These are phyloP conservation scores for Straminergon stramineum DNA, from an alignment of 225 moss, liverwort and hornwort species.

Conservation along the genomic window DNA sequence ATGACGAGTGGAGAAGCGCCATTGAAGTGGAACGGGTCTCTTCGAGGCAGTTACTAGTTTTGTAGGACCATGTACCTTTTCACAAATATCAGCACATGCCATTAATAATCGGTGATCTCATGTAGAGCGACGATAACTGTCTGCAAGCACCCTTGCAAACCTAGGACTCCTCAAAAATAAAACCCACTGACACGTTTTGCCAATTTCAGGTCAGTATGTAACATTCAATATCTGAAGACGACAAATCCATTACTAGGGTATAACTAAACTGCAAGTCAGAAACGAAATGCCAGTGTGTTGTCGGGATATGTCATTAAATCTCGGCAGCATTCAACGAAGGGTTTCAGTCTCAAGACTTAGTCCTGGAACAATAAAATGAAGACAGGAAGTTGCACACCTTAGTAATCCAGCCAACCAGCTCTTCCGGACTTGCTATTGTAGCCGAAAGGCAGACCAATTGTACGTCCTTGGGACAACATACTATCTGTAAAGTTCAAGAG, in stretches of 20 bases:
- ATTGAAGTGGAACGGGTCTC: constrained; percentile 76
- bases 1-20: constrained; percentile 84
- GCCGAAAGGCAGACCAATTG: constrained; percentile 82
- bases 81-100: constrained; percentile 9
- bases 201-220: background rate
- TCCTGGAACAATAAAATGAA: background rate
- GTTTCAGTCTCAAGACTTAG: background rate
- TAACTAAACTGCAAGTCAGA: background rate
- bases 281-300: background rate
- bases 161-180: background rate
- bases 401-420: constrained; percentile 74
- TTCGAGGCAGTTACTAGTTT: constrained; percentile 56
- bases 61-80: constrained; percentile 73
- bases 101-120: background rate
- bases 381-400: constrained; percentile 6
- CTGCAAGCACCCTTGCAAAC: background rate
- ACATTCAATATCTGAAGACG: background rate
- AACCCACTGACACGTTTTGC: background rate
- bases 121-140: background rate
- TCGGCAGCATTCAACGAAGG: background rate
- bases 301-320: background rate
- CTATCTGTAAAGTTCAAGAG: constrained; percentile 28
- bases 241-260: background rate
- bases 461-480: constrained; percentile 67
- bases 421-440: constrained; percentile 76